Conservation (phyloP, 768 basidiomycete genomes). For the Coprinellus aureogranulatus region DNA sequence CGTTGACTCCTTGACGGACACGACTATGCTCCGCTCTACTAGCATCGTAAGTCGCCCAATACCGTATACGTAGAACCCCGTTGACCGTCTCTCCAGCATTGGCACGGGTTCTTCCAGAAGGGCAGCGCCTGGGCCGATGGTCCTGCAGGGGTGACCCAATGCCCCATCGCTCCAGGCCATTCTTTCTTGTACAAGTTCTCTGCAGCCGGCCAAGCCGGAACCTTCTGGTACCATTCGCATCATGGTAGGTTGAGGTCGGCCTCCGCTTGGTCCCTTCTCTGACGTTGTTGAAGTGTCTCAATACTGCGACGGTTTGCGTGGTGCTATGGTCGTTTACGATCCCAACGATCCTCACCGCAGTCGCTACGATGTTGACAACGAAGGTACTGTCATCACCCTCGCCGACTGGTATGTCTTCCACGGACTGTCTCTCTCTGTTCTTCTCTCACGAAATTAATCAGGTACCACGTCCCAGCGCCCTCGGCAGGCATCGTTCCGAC, state of each 20-base stretch:
- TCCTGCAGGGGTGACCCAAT: slow-evolving; percentile 35
- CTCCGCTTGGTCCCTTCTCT: neutral
- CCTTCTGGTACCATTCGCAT: slow-evolving; percentile 40
- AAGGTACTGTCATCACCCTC: slow-evolving; percentile 25
- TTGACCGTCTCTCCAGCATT: slow-evolving; percentile 33
- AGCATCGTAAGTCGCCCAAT: slow-evolving; percentile 38
- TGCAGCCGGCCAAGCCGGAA: slow-evolving; percentile 36
- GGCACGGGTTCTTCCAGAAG: slow-evolving; percentile 40
- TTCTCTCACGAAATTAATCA: slow-evolving; percentile 41
- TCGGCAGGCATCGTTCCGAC: slow-evolving; percentile 18
- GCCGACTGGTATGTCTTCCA: slow-evolving; percentile 24
- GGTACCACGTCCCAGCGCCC: slow-evolving; percentile 26
- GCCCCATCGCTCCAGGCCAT: slow-evolving; percentile 38
- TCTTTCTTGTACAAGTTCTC: slow-evolving; percentile 40
- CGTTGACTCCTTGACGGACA: slow-evolving; percentile 41
- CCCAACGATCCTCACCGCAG: slow-evolving; percentile 22
- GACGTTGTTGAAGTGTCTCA: slow-evolving; percentile 24
- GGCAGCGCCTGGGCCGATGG: slow-evolving; percentile 41
- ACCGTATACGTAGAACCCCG: neutral
- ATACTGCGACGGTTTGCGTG: slow-evolving; percentile 48
- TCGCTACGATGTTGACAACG: slow-evolving; percentile 29
- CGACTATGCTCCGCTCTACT: slow-evolving; percentile 45
- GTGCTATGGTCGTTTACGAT: slow-evolving; percentile 35
- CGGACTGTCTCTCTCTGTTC: slow-evolving; percentile 37
- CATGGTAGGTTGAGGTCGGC: slow-evolving; percentile 3